phyloP scores from a whole-genome alignment of 1,284 basidiomycete species.

The Malassezia caprae region DNA sequence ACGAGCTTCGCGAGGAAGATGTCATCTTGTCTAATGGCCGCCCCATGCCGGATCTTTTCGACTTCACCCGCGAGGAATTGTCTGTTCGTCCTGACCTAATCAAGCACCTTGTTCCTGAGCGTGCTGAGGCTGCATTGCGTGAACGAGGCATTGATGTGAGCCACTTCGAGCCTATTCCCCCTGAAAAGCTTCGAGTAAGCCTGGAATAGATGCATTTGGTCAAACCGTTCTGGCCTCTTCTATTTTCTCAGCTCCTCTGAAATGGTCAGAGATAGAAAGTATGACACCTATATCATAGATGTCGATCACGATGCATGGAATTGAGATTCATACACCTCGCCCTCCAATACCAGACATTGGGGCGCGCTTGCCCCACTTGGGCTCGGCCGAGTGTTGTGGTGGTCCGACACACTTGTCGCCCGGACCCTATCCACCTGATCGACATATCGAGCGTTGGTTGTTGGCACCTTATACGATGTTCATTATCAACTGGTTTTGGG shows the following conservation, averaged over 20 bases:
- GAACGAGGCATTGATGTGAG: constrained; percentile 77
- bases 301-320: neutral
- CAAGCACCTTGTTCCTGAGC: constrained; percentile 75
- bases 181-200: constrained; percentile 45
- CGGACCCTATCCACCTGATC: neutral
- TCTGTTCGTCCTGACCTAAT: constrained; percentile 91
- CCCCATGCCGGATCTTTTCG: constrained; percentile 83
- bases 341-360: too few relatives aligned
- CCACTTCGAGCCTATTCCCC: constrained; percentile 57
- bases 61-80: constrained; percentile 93
- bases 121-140: constrained; percentile 77
- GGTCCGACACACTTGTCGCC: neutral
- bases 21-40: constrained; percentile 92
- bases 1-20: constrained; percentile 71
- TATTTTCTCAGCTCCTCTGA: neutral
- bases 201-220: constrained; percentile 33
- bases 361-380: neutral
- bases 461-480: constrained; percentile 26
- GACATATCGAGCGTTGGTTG: neutral
- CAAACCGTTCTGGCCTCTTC: neutral
- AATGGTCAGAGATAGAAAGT: neutral
- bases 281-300: neutral
- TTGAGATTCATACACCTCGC: neutral
- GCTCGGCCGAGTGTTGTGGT: neutral
- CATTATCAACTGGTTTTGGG: constrained; percentile 49